A percentile compares a stretch with the other conserved stretches of the same genome.
Conservation (phyloP, 768 basidiomycete species). For the Suillus cothurnatus region DNA sequence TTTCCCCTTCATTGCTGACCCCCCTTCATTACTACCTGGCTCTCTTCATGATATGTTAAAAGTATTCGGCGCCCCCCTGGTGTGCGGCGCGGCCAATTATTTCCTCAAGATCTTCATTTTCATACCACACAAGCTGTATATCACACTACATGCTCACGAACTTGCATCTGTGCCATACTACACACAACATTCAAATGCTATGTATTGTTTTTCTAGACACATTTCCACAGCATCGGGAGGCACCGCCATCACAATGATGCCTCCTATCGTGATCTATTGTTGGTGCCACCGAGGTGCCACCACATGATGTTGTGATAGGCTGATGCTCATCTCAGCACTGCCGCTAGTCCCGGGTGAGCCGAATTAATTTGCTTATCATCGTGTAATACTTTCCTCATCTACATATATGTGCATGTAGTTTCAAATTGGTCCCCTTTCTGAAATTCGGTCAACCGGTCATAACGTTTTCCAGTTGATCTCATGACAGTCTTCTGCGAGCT, state of each 20-base stretch:
- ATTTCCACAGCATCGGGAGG: not conserved
- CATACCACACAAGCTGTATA: constrained; percentile 5
- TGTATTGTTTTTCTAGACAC: constrained; percentile 1
- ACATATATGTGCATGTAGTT: not conserved
- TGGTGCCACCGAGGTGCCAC: not conserved
- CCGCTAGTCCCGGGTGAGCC: not conserved
- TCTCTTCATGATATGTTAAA: not conserved
- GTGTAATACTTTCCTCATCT: not conserved
- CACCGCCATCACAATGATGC: not conserved
- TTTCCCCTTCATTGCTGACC: not conserved
- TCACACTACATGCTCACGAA: not conserved
- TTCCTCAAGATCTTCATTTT: not conserved
- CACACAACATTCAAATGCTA: constrained; percentile 1
- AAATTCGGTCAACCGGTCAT: constrained; percentile 1
- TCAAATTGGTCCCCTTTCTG: not conserved
- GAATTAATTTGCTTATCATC: constrained; percentile 1
- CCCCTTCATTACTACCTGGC: not conserved
- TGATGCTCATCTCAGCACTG: not conserved
- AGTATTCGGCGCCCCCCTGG: constrained; percentile 3
- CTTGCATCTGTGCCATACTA: constrained; percentile 3
- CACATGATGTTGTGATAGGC: not conserved
- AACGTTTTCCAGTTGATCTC: not conserved
- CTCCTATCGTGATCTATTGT: not conserved
- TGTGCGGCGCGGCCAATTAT: not conserved
- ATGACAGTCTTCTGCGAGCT: not conserved